Evolutionary conservation across 108 stramenopile species (phyloP).

Genomic region (Skeletonema potamos): DNA sequence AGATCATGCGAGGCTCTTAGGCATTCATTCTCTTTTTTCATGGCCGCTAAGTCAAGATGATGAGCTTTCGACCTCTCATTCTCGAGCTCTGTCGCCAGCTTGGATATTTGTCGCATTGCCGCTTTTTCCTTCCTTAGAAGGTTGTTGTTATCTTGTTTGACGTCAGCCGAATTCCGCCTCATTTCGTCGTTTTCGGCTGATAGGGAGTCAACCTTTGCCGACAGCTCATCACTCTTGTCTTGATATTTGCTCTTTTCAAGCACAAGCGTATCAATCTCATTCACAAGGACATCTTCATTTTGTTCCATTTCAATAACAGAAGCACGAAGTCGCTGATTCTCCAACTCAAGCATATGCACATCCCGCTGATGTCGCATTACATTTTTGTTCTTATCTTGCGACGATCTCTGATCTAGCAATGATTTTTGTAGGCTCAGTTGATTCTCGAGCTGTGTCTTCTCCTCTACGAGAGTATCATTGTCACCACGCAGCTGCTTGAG

Average conservation of each 20-base stretch:
- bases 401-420: conserved; percentile 15
- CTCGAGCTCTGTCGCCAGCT: conserved; percentile 22
- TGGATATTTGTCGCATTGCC: conserved; percentile 25
- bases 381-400: conserved; percentile 30
- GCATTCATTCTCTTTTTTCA: conserved; percentile 19
- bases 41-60: conserved; percentile 12
- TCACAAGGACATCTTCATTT: conserved; percentile 35
- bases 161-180: not conserved
- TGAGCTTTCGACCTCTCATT: conserved; percentile 11
- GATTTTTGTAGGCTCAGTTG: conserved; percentile 11
- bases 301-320: conserved; percentile 34
- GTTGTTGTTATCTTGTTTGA: conserved; percentile 12
- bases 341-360: conserved; percentile 37
- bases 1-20: conserved; percentile 15
- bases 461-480: conserved; percentile 18
- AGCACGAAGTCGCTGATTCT: conserved; percentile 38
- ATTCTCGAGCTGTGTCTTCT: conserved; percentile 24
- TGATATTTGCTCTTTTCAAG: conserved; percentile 29
- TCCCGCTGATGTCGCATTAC: conserved; percentile 15
- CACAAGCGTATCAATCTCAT: conserved; percentile 43
- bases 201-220: conserved; percentile 5
- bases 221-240: conserved; percentile 34
- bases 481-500: conserved; percentile 31
- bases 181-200: not conserved
- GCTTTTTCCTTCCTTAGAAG: conserved; percentile 16